Percentiles rank a stretch among this genome's conserved stretches.
phyloP scores from a whole-genome alignment of 106 monocot species.

The Allium sativum region DNA sequence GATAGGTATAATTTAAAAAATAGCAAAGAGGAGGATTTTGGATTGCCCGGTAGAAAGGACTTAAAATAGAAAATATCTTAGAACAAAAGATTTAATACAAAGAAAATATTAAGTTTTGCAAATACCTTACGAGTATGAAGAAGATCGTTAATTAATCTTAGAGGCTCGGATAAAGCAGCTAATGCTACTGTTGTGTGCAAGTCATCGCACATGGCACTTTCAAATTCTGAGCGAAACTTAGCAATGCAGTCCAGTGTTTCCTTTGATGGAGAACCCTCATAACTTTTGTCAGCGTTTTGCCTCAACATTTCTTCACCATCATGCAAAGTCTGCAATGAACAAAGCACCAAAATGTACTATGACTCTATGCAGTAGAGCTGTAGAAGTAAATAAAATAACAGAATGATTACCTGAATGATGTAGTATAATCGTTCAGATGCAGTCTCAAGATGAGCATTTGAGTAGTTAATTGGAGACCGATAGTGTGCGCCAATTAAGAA shows the following conservation, averaged over 20 bases:
- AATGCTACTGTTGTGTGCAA: constrained; percentile 78
- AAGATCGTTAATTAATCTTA: constrained; percentile 86
- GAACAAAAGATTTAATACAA: not conserved
- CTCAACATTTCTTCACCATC: constrained; percentile 66
- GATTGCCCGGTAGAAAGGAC: too few relatives aligned
- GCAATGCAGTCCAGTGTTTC: constrained; percentile 34
- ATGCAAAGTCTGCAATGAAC: constrained; percentile 46
- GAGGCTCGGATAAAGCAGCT: constrained; percentile 76
- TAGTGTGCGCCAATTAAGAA: constrained; percentile 95
- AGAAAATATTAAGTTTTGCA: not conserved
- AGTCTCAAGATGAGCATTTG: constrained; percentile 55
- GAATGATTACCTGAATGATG: constrained; percentile 72
- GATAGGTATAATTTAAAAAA: too few relatives aligned
- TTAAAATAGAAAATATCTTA: too few relatives aligned
- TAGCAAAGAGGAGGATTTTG: too few relatives aligned
- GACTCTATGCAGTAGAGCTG: too few relatives aligned
- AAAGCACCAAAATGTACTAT: not conserved
- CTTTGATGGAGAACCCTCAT: constrained; percentile 26
- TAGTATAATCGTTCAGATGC: constrained; percentile 90
- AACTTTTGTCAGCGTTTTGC: constrained; percentile 16
- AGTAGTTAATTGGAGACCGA: constrained; percentile 72
- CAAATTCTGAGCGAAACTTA: constrained; percentile 48
- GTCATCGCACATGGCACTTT: constrained; percentile 73
- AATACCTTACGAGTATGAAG: constrained; percentile 78
- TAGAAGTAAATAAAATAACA: not conserved